Conservation (phyloP, 1,284 basidiomycete species). For the Cryptococcus neoformans region DNA sequence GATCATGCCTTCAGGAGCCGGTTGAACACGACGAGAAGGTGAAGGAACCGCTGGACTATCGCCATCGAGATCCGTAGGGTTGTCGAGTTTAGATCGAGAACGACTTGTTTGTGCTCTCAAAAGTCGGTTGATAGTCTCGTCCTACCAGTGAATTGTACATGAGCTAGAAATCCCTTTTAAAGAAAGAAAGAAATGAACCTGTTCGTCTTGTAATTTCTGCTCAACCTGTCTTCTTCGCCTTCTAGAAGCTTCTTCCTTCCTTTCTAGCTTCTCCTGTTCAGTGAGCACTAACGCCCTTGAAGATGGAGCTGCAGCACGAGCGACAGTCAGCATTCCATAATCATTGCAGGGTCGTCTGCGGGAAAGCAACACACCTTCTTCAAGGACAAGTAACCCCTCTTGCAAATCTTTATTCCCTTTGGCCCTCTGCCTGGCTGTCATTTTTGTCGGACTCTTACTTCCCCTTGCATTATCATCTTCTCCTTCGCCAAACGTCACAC, state of each 20-base stretch:
- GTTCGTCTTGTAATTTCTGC: constrained; percentile 89
- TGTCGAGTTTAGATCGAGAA: constrained; percentile 62
- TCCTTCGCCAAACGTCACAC: constrained; percentile 8
- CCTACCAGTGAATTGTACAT: constrained; percentile 16
- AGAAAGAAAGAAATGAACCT: constrained; percentile 54
- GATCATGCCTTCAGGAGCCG: constrained; percentile 50
- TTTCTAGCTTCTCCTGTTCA: constrained; percentile 74
- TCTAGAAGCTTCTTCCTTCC: constrained; percentile 78
- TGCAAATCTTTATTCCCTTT: constrained; percentile 29
- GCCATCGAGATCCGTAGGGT: constrained; percentile 47
- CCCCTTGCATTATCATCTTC: constrained; percentile 5
- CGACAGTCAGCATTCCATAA: background rate
- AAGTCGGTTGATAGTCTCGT: constrained; percentile 83
- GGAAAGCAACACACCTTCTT: constrained; percentile 8
- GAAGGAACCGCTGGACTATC: constrained; percentile 38
- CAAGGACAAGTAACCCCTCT: constrained; percentile 23
- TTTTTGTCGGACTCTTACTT: constrained; percentile 24
- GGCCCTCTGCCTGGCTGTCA: constrained; percentile 36
- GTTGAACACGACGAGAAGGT: constrained; percentile 7
- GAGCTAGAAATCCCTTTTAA: constrained; percentile 3
- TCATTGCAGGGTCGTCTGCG: background rate
- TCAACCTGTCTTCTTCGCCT: constrained; percentile 81
- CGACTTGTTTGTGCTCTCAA: constrained; percentile 76
- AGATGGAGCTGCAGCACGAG: background rate
- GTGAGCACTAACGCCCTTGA: constrained; percentile 73